phyloP scores from a whole-genome alignment of 768 basidiomycete species.

The Lentinula guzmanii region DNA sequence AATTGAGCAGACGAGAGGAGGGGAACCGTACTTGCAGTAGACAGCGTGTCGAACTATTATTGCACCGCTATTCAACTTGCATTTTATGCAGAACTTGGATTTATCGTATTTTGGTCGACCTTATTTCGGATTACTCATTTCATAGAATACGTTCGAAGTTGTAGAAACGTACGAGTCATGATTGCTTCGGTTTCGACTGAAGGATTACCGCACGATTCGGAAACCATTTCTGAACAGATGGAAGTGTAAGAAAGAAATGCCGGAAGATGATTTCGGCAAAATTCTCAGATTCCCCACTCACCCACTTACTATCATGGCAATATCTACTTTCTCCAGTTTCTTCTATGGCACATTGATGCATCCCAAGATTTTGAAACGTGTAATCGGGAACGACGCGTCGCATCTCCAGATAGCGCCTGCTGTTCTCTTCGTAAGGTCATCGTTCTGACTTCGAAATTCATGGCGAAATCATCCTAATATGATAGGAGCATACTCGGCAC shows the following conservation, averaged over 20 bases:
- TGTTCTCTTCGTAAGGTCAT: slow-evolving; percentile 53
- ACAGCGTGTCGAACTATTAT: slow-evolving; percentile 75
- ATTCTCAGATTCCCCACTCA: not conserved
- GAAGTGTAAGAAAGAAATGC: not conserved
- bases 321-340: slow-evolving; percentile 40
- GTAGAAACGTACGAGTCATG: slow-evolving; percentile 54
- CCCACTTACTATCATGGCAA: not conserved
- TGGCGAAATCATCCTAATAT: not conserved
- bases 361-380: slow-evolving; percentile 71
- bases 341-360: slow-evolving; percentile 93
- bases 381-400: slow-evolving; percentile 63
- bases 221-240: not conserved
- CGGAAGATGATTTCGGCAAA: not conserved
- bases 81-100: slow-evolving; percentile 65
- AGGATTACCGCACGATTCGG: slow-evolving; percentile 59
- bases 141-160: not conserved
- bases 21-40: slow-evolving; percentile 67
- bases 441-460: not conserved
- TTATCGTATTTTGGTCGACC: slow-evolving; percentile 65
- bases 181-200: slow-evolving; percentile 49
- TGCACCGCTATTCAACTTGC: slow-evolving; percentile 59
- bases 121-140: slow-evolving; percentile 18
- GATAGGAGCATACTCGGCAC: slow-evolving; percentile 76
- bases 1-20: not conserved
- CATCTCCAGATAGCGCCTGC: slow-evolving; percentile 69